phyloP scores from a whole-genome alignment of 768 basidiomycete genomes.

The Lactarius quietus region DNA sequence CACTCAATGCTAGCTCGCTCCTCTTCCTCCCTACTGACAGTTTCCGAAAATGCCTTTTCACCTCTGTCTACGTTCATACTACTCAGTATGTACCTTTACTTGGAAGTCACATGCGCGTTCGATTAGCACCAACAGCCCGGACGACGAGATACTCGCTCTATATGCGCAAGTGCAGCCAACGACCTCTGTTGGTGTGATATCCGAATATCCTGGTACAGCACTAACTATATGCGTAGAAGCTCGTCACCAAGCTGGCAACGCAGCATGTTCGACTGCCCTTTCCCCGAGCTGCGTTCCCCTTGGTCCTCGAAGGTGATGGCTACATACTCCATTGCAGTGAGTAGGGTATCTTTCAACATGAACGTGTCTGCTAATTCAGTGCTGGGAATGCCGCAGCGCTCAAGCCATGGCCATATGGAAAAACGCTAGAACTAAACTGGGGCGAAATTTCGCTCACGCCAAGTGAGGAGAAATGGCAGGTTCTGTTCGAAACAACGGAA shows the following conservation, averaged over 20 bases:
- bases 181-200: not conserved
- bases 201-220: not conserved
- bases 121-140: not conserved
- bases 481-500: constrained; percentile 4
- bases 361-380: not conserved
- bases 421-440: constrained; percentile 10
- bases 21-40: not conserved
- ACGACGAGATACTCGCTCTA: not conserved
- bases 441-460: constrained; percentile 5
- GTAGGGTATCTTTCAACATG: not conserved
- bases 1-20: not conserved
- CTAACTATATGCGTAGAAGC: constrained; percentile 6
- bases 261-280: constrained; percentile 1
- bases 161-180: not conserved
- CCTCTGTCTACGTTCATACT: not conserved
- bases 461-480: constrained; percentile 9
- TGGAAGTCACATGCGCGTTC: not conserved
- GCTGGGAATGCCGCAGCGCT: not conserved
- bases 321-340: constrained; percentile 9
- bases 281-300: constrained; percentile 4
- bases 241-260: constrained; percentile 3
- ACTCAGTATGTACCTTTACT: not conserved
- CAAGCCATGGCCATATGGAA: constrained; percentile 13
- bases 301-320: not conserved
- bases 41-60: not conserved